These are phyloP conservation scores for Solanum chaucha DNA, from an alignment of 257 asterid genomes.

Conservation along the genomic window DNA sequence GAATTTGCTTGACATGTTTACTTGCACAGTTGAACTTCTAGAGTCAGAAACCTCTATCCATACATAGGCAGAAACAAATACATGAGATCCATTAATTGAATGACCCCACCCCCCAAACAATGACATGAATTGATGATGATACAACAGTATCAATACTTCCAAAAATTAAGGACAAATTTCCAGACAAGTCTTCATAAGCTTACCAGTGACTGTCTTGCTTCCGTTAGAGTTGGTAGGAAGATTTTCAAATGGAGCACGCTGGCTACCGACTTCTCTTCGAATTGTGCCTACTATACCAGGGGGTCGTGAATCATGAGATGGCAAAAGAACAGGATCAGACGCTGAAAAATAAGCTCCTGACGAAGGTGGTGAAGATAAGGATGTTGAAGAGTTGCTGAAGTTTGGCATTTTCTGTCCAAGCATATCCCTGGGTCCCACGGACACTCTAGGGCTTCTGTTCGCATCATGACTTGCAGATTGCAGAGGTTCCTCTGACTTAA, in stretches of 20 bases:
- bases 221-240: neutral
- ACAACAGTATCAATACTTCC: neutral
- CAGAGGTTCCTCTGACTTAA: conserved; percentile 26
- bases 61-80: conserved; percentile 1
- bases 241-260: conserved; percentile 1
- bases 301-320: conserved; percentile 11
- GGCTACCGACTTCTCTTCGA: conserved; percentile 3
- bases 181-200: neutral
- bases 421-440: neutral
- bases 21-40: conserved; percentile 27
- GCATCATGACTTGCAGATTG: conserved; percentile 15
- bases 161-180: neutral
- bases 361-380: neutral
- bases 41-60: conserved; percentile 30
- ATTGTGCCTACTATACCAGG: conserved; percentile 12
- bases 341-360: conserved; percentile 13
- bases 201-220: conserved; percentile 18
- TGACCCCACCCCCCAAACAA: neutral
- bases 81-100: neutral
- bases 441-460: neutral
- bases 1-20: conserved; percentile 30
- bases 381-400: neutral
- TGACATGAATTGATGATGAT: neutral
- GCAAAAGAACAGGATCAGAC: conserved; percentile 10
- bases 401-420: neutral